phyloP scores from a whole-genome alignment of 2,329 filamentous ascomycete genomes.

The Acephala macrosclerotiorum region DNA sequence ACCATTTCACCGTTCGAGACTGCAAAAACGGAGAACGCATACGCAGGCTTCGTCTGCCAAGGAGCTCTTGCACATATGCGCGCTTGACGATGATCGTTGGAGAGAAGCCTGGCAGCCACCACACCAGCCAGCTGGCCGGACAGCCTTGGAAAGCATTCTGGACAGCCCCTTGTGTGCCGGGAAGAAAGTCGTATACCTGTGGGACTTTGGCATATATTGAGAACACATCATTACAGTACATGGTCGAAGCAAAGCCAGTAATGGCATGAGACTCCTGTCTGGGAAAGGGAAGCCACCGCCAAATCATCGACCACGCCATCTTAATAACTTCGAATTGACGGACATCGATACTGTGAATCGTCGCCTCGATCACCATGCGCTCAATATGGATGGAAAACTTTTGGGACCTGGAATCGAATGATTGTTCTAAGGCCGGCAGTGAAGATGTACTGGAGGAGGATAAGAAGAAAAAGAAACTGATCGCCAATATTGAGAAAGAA shows the following conservation, averaged over 20 bases:
- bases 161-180: background rate
- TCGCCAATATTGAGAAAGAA: no score
- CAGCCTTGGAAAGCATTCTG: background rate
- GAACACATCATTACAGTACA: background rate
- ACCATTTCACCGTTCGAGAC: background rate
- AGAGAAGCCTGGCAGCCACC: background rate
- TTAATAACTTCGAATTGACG: no score
- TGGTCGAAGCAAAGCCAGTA: background rate
- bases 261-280: background rate
- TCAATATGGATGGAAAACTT: background rate
- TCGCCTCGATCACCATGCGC: background rate
- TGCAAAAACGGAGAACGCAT: background rate
- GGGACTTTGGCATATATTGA: background rate
- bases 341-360: background rate
- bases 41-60: background rate
- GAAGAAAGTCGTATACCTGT: background rate
- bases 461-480: background rate
- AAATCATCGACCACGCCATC: no score
- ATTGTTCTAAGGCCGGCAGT: background rate
- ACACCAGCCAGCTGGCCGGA: background rate
- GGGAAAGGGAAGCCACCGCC: slow-evolving; percentile 2
- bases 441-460: background rate
- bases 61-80: background rate
- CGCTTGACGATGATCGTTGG: background rate
- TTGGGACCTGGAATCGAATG: background rate